Evolutionary conservation across 768 basidiomycete genomes (phyloP).

Genomic region (Termitomyces eurrhizus): DNA sequence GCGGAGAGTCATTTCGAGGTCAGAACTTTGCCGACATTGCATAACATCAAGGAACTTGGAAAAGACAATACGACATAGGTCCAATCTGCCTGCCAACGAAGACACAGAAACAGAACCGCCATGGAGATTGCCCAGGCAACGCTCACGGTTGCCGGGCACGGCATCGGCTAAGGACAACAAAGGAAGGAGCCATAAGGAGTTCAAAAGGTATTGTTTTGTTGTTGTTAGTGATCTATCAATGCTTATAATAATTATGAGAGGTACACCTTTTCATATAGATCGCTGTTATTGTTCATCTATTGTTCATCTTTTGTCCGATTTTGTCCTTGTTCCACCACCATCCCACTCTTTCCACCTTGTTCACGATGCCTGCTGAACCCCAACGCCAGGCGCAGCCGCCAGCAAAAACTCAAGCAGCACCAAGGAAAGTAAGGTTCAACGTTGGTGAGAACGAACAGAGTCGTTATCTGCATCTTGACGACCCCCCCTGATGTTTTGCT

Average conservation of each 20-base stretch:
- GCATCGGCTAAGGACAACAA: conserved; percentile 13
- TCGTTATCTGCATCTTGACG: conserved; percentile 1
- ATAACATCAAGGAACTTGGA: conserved; percentile 2
- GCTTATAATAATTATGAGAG: conserved; percentile 7
- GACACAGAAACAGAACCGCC: conserved; percentile 9
- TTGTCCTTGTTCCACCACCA: conserved; percentile 16
- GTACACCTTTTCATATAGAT: conserved; percentile 16
- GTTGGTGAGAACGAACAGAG: conserved; percentile 48
- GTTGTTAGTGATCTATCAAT: conserved; percentile 6
- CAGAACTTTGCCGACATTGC: neutral
- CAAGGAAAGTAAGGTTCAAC: conserved; percentile 86
- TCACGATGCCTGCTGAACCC: conserved; percentile 28
- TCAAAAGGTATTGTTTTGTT: conserved; percentile 18
- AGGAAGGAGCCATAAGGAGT: conserved; percentile 3
- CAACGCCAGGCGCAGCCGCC: conserved; percentile 24
- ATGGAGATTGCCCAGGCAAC: conserved; percentile 18
- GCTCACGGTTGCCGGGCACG: neutral
- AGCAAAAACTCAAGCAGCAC: conserved; percentile 44
- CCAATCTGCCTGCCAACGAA: conserved; percentile 14
- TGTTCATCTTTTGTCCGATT: conserved; percentile 14
- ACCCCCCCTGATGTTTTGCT: conserved; percentile 9
- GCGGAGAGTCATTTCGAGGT: neutral
- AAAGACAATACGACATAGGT: conserved; percentile 2
- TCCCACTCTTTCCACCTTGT: conserved; percentile 10
- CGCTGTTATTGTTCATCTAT: conserved; percentile 13